phyloP scores from a whole-genome alignment of 83 land plant species.

The Picea mariana region DNA sequence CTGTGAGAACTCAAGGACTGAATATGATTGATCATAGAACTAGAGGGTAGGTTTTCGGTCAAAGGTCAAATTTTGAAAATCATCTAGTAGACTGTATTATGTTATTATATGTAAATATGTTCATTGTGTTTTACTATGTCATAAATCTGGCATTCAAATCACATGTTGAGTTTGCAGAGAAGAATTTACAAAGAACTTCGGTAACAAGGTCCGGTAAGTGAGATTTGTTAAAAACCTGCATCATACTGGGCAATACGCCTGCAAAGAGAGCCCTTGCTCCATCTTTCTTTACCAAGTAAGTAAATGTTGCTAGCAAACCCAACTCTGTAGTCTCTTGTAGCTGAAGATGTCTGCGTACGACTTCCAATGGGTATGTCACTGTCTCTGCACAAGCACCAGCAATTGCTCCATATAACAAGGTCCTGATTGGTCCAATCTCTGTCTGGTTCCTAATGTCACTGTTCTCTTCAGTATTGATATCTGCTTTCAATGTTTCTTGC shows the following conservation, averaged over 20 bases:
- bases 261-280: slow-evolving; percentile 53
- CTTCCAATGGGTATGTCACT: slow-evolving; percentile 61
- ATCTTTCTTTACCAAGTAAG: slow-evolving; percentile 24
- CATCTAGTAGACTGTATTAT: neutral
- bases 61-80: neutral
- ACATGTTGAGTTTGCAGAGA: neutral
- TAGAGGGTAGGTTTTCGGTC: neutral
- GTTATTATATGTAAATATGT: neutral
- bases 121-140: neutral
- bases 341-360: slow-evolving; percentile 53
- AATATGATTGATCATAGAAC: neutral
- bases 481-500: neutral
- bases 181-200: neutral
- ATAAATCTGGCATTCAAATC: neutral
- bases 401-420: slow-evolving; percentile 55
- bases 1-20: neutral
- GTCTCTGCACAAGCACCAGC: slow-evolving; percentile 65
- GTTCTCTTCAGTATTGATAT: neutral
- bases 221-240: slow-evolving; percentile 35
- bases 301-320: slow-evolving; percentile 30
- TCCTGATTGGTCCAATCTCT: slow-evolving; percentile 45
- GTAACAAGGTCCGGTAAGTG: neutral
- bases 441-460: slow-evolving; percentile 21
- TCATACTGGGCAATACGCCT: slow-evolving; percentile 42
- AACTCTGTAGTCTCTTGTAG: slow-evolving; percentile 31